phyloP scores from a whole-genome alignment of 2,329 filamentous ascomycete species.

The Rhytidhysteron rufulum region DNA sequence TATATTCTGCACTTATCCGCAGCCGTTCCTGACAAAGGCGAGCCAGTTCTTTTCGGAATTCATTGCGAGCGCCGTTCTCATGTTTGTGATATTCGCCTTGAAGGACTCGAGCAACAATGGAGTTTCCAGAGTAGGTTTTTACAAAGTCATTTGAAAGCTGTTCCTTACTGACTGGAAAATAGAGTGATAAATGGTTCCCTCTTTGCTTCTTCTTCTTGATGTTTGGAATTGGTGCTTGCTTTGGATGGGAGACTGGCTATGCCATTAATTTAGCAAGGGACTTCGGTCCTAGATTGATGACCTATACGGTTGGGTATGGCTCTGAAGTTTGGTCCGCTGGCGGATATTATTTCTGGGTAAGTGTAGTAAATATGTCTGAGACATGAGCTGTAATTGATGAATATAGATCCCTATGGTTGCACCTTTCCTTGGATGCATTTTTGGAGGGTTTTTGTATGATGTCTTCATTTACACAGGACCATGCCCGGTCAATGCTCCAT shows the following conservation, averaged over 20 bases:
- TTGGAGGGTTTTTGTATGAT: constrained; percentile 30
- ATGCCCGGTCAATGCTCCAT: constrained; percentile 67
- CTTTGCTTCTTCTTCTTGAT: constrained; percentile 67
- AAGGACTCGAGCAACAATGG: constrained; percentile 51
- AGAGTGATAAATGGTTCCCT: constrained; percentile 40
- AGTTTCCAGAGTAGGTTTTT: constrained; percentile 23
- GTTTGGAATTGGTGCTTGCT: constrained; percentile 69
- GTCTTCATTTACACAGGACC: constrained; percentile 60
- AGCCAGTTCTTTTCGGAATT: constrained; percentile 71
- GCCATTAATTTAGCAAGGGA: constrained; percentile 72
- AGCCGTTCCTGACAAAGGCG: constrained; percentile 61
- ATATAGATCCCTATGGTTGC: constrained; percentile 69
- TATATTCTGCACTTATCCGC: constrained; percentile 71
- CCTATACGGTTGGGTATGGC: constrained; percentile 66
- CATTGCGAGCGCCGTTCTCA: constrained; percentile 62
- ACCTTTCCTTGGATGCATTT: constrained; percentile 57
- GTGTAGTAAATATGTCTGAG: too few species aligned
- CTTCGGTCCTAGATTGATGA: constrained; percentile 64
- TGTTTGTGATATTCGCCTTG: constrained; percentile 69
- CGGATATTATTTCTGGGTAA: constrained; percentile 69
- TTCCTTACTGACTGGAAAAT: constrained; percentile 6
- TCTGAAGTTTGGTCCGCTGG: constrained; percentile 63
- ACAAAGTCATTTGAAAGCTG: too few species aligned
- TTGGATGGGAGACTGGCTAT: constrained; percentile 74
- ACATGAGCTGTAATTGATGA: too few species aligned